Base-by-base conservation (phyloP, 495 filamentous ascomycete genomes). In the Trichocladium uniseriatum region DNA sequence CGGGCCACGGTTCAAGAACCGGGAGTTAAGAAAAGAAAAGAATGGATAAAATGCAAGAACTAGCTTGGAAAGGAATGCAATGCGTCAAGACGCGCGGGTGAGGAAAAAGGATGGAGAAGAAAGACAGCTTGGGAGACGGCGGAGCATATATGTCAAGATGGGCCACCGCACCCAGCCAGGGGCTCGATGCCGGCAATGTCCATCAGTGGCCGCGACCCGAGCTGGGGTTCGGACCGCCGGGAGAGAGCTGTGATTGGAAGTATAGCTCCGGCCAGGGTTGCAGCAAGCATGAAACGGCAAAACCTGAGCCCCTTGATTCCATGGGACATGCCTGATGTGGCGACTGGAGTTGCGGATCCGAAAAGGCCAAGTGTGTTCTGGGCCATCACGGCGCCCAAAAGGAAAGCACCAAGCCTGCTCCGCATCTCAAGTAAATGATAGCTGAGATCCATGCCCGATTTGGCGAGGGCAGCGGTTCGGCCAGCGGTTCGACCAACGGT, bases 191-290 rank as follows among this genome's bases (percentile, higher is more conserved):
- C 37, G 24, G 13, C 24, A 32, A n/a, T 24, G 44, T 20, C 16
- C 24, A 10, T 10, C 10, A 14, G 13, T 13, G 35, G 15, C 20
- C 21, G 24, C 9, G 37, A 34, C 16, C 27, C 15, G 24, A 21
- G 36, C 45, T 24, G 28, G 45, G 45, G 24, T 32, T 16, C 14
- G 16, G 22, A 29, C 20, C 9, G 2, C 22, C n/a, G n/a, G n/a
- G n/a, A n/a, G n/a, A n/a, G n/a, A n/a, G n/a, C 24, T 28, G 45
- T 39, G 35, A 48, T 48, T 48, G 45, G 45, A 21, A 35, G 35
- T 32, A 27, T 32, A 6, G 14, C 14, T 32, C 28, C 45, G 20
- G 14, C 6, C 10, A 18, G 44, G 20, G 44, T 19, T 27, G 28
- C 36, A 40, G 36, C 24, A 6, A 32, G 27, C 37, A 48, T 48